Percentiles rank a stretch among this genome's conserved stretches.
phyloP scores from a whole-genome alignment of 2,329 filamentous ascomycete species.

The Colletotrichum coccodes region DNA sequence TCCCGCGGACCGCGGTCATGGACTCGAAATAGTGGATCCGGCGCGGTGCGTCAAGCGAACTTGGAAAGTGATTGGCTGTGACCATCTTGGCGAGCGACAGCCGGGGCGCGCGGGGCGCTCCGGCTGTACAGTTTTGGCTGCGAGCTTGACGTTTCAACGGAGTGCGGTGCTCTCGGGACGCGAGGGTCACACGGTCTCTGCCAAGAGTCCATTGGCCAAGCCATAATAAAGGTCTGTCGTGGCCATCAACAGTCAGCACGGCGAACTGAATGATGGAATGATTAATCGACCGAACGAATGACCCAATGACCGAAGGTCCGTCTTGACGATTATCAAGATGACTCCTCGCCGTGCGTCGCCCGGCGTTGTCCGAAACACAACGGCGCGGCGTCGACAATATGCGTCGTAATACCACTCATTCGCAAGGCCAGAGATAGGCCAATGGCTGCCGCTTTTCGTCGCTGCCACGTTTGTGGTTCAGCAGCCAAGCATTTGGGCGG shows the following conservation, averaged over 20 bases:
- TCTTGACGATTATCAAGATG: not conserved
- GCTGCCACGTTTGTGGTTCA: not conserved
- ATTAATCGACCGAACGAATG: not conserved
- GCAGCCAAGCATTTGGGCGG: not conserved
- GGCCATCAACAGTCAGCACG: slow-evolving; percentile 3
- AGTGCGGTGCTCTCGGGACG: slow-evolving; percentile 21
- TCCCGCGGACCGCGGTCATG: slow-evolving; percentile 1
- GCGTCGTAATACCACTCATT: not conserved
- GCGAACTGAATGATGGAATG: not conserved
- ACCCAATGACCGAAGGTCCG: not conserved
- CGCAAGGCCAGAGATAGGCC: not conserved
- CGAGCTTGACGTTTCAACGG: not conserved
- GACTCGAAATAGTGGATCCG: not conserved
- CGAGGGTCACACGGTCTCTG: not conserved
- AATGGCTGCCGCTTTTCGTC: not conserved
- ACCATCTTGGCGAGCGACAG: not conserved
- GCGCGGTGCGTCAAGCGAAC: not conserved
- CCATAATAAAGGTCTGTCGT: not conserved
- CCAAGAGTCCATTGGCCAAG: not conserved
- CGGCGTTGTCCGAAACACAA: slow-evolving; percentile 2
- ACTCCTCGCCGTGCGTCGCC: not conserved
- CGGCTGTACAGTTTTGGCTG: not conserved
- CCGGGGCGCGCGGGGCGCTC: slow-evolving; percentile 15
- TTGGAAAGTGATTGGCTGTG: slow-evolving; percentile 1
- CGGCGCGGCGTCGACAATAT: not conserved